Base-by-base conservation (phyloP, 768 basidiomycete species). In the Pholiota molesta region DNA sequence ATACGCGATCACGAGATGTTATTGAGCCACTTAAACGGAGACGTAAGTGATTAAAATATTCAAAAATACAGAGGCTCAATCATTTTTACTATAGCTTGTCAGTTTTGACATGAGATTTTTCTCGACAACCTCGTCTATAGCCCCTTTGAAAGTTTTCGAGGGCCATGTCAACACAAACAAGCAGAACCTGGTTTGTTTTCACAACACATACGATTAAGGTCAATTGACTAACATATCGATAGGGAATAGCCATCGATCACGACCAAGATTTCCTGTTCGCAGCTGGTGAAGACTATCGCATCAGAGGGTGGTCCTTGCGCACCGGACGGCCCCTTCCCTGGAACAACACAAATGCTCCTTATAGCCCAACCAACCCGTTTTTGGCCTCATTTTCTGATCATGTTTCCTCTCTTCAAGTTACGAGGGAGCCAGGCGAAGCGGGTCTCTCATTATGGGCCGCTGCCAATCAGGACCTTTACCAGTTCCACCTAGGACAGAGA, bases 251-350 rank as follows among this genome's bases (percentile, higher is more conserved):
- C 1, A 68, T 85, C 17, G 89, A 91, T 64, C 82, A 85, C 0
- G 62, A 71, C 8, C 78, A 87, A 52, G 77, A 83, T 29, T 82
- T 88, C 54, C 68, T 94, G 17, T 90, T 90, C 61, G 87, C 87
- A 9, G 88, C 88, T 0, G 90, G 90, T 10, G 81, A 86, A 63
- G 91, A 94, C 71, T 64, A 74, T 45, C 79, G 78, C 33, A 81
- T 92, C 61, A 84, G 89, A 23, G 82, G 81, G 2, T 93, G 91
- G 91, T 89, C 89, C 11, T 71, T 92, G 9, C 78, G 72, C 16
- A 83, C 81, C 8, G 90, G 89, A 5, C 73, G 73, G 16, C 75
- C 75, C 5, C 62, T 87, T 23, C 62, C 21, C 67, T 75, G 40
- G 37, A 71, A 37, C 19, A 37, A 60, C 21, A 44, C 42, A 53